Conservation (phyloP, 2,329 filamentous ascomycete species). For the Monilinia vaccinii-corymbosi region DNA sequence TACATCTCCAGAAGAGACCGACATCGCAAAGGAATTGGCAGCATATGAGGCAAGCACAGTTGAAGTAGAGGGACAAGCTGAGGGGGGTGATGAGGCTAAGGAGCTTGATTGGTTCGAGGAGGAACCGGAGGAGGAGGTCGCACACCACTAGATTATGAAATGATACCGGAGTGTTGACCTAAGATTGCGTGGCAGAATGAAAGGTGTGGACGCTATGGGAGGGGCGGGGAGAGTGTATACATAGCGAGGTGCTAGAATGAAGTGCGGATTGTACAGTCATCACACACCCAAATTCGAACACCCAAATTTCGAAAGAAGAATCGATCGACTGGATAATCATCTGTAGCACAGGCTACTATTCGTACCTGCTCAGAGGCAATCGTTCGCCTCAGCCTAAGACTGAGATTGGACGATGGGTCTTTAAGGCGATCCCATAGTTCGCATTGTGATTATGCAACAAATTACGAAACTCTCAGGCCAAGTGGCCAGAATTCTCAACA, state of each 20-base stretch:
- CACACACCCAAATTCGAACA: not conserved
- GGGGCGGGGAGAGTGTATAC: slow-evolving; percentile 7
- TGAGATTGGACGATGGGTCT: not conserved
- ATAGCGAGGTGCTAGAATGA: slow-evolving; percentile 9
- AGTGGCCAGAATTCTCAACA: not conserved
- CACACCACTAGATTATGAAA: slow-evolving; percentile 23
- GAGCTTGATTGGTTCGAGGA: slow-evolving; percentile 75
- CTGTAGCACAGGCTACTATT: not conserved
- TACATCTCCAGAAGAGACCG: slow-evolving; percentile 83
- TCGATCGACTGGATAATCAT: not conserved
- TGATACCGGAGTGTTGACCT: not conserved
- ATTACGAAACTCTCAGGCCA: not conserved
- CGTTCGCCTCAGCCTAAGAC: not conserved
- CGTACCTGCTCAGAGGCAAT: not conserved
- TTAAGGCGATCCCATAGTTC: not conserved
- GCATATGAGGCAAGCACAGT: slow-evolving; percentile 91
- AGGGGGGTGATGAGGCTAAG: slow-evolving; percentile 46
- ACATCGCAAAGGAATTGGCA: slow-evolving; percentile 84
- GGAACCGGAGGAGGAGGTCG: slow-evolving; percentile 47
- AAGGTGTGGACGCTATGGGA: not conserved
- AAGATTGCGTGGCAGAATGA: not conserved
- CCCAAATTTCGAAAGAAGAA: not conserved
- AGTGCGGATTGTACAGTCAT: slow-evolving; percentile 4
- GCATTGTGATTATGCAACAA: not conserved
- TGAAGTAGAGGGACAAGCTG: slow-evolving; percentile 83